Base-by-base conservation (phyloP, 2,329 filamentous ascomycete species). In the Paracoccidioides brasiliensis region DNA sequence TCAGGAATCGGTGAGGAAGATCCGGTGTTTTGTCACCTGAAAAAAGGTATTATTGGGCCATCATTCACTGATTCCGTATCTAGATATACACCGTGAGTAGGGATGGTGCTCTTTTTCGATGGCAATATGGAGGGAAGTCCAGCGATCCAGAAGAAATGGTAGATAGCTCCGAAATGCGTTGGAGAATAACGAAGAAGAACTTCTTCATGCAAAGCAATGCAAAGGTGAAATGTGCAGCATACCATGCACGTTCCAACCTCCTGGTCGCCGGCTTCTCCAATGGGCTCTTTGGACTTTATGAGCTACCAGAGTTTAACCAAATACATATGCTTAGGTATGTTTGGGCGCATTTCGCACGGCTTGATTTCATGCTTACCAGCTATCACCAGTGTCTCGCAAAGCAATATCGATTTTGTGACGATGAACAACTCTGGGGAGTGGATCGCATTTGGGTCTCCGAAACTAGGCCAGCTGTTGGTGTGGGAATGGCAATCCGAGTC, bases 401-500 rank as follows among this genome's bases (percentile, higher is more conserved):
- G 93, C 64, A 88, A 94, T 62, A 96, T 98, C 59, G 91, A 97
- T 67, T 90, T 87, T 64, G 88, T 97, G 55, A 88, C 90, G 0
- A 89, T 96, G 66, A 98, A 97, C 74, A 86, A 88, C 69, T 88
- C 85, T 37, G 93, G 93, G 53, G 91, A 97, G 73, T 98, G 93
- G 93, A 76, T 98, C 28, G 94, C 94, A 0, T 96, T 98, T 69
- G 93, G 91, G 12, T 93, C 94, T 0, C 95, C 93, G 1, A 94
- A 94, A 64, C 79, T 95, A 4, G 94, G 94, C 0, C 93, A 98
- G 68, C 77, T 98, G n/a, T 75, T 98, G 3, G 93, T 98, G 3
- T 98, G 93, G 93, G 93, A 98, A 70, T 98, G 94, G 90, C 91
- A 97, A 68, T 98, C 93, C 0, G 94, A 98, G 71, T 97, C 91